phyloP scores from a whole-genome alignment of 78 protist species.

The Dictyostelium brefeldianum region DNA sequence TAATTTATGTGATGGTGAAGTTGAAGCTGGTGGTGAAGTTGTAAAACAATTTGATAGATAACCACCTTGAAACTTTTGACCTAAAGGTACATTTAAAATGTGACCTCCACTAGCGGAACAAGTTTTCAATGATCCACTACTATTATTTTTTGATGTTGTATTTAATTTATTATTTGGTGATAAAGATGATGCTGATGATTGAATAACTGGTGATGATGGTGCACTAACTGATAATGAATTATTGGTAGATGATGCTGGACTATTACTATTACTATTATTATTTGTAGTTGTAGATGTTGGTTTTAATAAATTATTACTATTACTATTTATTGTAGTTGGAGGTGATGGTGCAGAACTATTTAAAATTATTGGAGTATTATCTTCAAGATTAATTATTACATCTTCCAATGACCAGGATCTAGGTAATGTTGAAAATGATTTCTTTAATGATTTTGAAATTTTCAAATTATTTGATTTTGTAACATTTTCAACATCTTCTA shows the following conservation, averaged over 20 bases:
- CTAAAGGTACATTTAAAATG: not conserved
- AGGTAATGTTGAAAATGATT: constrained; percentile 54
- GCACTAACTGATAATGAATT: not conserved
- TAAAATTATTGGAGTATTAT: not conserved
- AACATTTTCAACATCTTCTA: constrained; percentile 60
- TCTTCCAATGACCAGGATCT: constrained; percentile 61
- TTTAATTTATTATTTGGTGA: constrained; percentile 16
- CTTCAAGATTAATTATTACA: not conserved
- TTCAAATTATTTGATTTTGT: constrained; percentile 54
- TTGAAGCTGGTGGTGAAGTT: not conserved
- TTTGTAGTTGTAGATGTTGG: not conserved
- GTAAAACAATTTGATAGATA: constrained; percentile 4
- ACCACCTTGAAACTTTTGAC: constrained; percentile 16
- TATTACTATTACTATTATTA: not conserved
- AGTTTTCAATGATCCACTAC: not conserved
- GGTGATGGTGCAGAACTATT: not conserved
- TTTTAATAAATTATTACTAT: not conserved
- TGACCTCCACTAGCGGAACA: not conserved
- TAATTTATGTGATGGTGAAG: not conserved
- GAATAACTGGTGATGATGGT: constrained; percentile 3
- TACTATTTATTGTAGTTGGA: not conserved
- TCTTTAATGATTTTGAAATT: constrained; percentile 57
- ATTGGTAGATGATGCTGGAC: not conserved
- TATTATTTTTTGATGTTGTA: constrained; percentile 2
- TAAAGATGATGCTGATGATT: not conserved